These are phyloP conservation scores for Lineolata rhizophorae DNA, from an alignment of 495 filamentous ascomycete genomes.

Conservation along the genomic window DNA sequence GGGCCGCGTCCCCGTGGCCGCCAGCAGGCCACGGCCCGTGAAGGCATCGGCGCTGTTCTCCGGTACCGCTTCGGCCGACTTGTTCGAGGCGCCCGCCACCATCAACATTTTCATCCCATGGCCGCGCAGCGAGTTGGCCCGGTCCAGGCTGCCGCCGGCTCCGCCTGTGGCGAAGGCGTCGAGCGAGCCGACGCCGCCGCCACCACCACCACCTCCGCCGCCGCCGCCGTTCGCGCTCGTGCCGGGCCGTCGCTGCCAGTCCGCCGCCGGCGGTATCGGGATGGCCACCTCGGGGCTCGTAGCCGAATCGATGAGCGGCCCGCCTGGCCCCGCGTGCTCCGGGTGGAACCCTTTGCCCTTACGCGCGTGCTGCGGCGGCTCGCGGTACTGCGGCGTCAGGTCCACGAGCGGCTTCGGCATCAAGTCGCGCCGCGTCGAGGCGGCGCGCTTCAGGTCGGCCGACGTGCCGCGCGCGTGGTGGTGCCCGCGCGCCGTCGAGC, in stretches of 20 bases:
- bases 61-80: constrained; percentile 10
- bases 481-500: constrained; percentile 6
- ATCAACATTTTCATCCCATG: constrained; percentile 5
- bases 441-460: constrained; percentile 7
- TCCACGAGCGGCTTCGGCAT: constrained; percentile 48
- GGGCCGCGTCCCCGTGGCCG: constrained; percentile 4
- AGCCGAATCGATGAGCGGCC: constrained; percentile 45
- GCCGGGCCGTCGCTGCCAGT: too few species aligned
- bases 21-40: constrained; percentile 14
- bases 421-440: constrained; percentile 11
- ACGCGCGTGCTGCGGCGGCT: constrained; percentile 46
- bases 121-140: constrained; percentile 7
- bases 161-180: constrained; percentile 4
- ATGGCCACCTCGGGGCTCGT: constrained; percentile 31
- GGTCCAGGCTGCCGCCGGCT: constrained; percentile 2
- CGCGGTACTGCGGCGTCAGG: constrained; percentile 49
- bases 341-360: constrained; percentile 47
- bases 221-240: too few species aligned
- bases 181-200: constrained; percentile 6
- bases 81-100: constrained; percentile 6
- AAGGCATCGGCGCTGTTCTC: too few species aligned
- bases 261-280: constrained; percentile 26
- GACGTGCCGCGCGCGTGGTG: constrained; percentile 1
- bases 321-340: constrained; percentile 25
- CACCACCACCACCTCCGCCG: too few species aligned